These are phyloP conservation scores for Ophidiomyces ophidiicola DNA, from an alignment of 2,329 filamentous ascomycete genomes.

Conservation along the genomic window DNA sequence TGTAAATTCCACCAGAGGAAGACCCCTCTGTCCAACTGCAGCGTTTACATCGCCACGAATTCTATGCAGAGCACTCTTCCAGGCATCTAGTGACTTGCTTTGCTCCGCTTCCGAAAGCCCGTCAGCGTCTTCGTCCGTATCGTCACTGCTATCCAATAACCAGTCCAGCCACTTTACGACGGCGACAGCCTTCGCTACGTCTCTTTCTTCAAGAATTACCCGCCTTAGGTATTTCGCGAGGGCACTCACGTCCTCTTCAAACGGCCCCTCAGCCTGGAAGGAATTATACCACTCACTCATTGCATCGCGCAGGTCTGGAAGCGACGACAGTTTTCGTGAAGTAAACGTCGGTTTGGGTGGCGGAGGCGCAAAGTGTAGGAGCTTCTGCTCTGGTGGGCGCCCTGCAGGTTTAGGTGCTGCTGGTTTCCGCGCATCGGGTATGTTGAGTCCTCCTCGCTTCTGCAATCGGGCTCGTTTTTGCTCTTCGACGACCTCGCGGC, in stretches of 20 bases:
- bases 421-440: slow-evolving; percentile 17
- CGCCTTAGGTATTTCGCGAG: slow-evolving; percentile 59
- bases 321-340: slow-evolving; percentile 40
- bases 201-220: slow-evolving; percentile 63
- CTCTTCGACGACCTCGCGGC: slow-evolving; percentile 64
- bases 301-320: slow-evolving; percentile 59
- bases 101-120: not conserved
- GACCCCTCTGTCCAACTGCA: slow-evolving; percentile 45
- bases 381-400: slow-evolving; percentile 25
- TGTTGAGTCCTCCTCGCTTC: slow-evolving; percentile 41
- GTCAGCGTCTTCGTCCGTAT: not conserved
- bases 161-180: slow-evolving; percentile 53
- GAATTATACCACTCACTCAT: slow-evolving; percentile 63
- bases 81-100: slow-evolving; percentile 7
- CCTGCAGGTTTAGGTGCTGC: not conserved
- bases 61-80: slow-evolving; percentile 15
- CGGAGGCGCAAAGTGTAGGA: slow-evolving; percentile 38
- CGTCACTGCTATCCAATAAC: slow-evolving; percentile 25
- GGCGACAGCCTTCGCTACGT: slow-evolving; percentile 61
- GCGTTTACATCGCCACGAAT: slow-evolving; percentile 36
- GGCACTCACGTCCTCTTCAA: slow-evolving; percentile 62
- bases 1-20: slow-evolving; percentile 43
- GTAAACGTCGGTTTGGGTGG: slow-evolving; percentile 50
- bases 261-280: slow-evolving; percentile 63
- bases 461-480: slow-evolving; percentile 52